These are phyloP conservation scores for Blastocystis hominis DNA, from an alignment of 352 stramenopile genomes.

Conservation along the genomic window DNA sequence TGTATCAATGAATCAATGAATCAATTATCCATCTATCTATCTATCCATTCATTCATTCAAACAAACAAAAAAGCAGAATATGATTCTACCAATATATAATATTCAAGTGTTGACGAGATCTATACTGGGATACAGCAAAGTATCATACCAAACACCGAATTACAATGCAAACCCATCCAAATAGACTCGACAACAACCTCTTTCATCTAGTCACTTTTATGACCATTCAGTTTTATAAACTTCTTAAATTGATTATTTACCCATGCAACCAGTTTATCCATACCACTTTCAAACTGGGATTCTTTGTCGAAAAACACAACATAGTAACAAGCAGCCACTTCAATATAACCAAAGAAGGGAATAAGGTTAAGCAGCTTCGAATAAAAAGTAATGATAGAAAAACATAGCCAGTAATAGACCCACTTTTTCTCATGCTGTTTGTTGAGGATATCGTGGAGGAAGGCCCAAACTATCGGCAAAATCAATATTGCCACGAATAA, in stretches of 20 bases:
- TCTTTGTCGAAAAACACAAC: constrained; percentile 49
- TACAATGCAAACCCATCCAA: no score
- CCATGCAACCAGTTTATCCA: neutral
- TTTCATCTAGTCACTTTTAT: no score
- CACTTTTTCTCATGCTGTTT: neutral
- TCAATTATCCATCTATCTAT: no score
- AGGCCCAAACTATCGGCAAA: neutral
- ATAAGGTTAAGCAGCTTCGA: neutral
- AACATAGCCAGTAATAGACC: constrained; percentile 21
- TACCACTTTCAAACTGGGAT: neutral
- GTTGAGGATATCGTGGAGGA: neutral
- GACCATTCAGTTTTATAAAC: no score
- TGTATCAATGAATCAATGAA: no score
- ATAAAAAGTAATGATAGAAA: neutral
- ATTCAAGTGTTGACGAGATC: no score
- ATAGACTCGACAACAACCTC: no score
- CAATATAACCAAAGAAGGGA: neutral
- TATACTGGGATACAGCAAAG: no score
- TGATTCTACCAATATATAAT: no score
- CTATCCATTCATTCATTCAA: no score
- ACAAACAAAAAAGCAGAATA: no score
- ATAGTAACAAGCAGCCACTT: constrained; percentile 12
- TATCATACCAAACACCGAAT: no score
- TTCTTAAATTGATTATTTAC: neutral
- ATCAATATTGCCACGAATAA: neutral